These are phyloP conservation scores for Colletotrichum sp. DNA, from an alignment of 2,329 filamentous ascomycete species.

Conservation along the genomic window DNA sequence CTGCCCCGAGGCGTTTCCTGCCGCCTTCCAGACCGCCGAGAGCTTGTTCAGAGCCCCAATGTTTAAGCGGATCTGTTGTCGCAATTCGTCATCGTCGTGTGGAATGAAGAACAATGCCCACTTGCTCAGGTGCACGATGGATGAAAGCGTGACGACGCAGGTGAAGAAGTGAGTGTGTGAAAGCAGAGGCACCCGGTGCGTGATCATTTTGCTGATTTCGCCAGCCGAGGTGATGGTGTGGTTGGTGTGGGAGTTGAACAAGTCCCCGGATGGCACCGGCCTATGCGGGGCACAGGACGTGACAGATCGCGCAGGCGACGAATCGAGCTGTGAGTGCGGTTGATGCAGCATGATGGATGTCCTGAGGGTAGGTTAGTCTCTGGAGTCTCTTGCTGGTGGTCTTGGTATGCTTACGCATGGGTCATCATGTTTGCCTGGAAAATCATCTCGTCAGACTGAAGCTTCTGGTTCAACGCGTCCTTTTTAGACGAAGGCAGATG, in stretches of 20 bases:
- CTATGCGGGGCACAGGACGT: slow-evolving; percentile 71
- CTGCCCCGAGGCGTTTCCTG: slow-evolving; percentile 71
- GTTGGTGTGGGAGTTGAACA: slow-evolving; percentile 72
- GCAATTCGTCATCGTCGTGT: slow-evolving; percentile 68
- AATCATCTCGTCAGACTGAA: slow-evolving; percentile 84
- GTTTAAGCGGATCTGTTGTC: slow-evolving; percentile 79
- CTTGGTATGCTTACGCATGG: slow-evolving; percentile 49
- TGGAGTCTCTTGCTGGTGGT: background rate
- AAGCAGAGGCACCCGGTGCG: slow-evolving; percentile 73
- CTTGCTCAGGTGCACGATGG: slow-evolving; percentile 81
- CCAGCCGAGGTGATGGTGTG: slow-evolving; percentile 83
- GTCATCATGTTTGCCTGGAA: slow-evolving; percentile 89
- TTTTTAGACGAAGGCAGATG: slow-evolving; percentile 77
- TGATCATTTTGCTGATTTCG: slow-evolving; percentile 76
- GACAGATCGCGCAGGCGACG: slow-evolving; percentile 60
- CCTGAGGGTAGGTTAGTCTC: slow-evolving; percentile 31
- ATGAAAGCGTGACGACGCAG: slow-evolving; percentile 78
- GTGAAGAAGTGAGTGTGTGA: slow-evolving; percentile 86
- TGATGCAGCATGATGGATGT: slow-evolving; percentile 80
- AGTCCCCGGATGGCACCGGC: slow-evolving; percentile 51
- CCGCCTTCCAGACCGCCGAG: slow-evolving; percentile 75
- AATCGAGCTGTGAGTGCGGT: slow-evolving; percentile 77
- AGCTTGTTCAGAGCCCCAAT: slow-evolving; percentile 77
- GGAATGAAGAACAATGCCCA: slow-evolving; percentile 71
- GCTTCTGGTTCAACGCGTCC: slow-evolving; percentile 71